Conservation (phyloP, 176 grass and related monocot genomes). For the Panicum miliaceum region DNA sequence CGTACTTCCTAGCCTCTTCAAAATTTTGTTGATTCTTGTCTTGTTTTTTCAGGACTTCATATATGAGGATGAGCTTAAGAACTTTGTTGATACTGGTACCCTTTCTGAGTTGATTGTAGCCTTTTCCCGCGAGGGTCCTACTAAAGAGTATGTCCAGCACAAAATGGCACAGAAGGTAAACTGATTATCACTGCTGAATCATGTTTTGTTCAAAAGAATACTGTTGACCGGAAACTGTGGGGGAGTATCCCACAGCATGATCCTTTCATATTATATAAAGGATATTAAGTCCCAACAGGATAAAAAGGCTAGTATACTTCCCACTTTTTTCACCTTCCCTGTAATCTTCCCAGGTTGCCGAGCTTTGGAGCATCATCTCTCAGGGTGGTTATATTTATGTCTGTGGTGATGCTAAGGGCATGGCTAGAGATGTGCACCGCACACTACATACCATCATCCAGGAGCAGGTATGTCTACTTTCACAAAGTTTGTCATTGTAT, state of each 20-base stretch:
- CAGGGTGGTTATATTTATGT: slow-evolving; percentile 89
- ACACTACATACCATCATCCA: slow-evolving; percentile 74
- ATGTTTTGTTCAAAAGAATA: slow-evolving; percentile 1
- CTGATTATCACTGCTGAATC: not conserved
- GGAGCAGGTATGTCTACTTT: slow-evolving; percentile 68
- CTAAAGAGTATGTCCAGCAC: slow-evolving; percentile 94
- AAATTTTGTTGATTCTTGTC: not conserved
- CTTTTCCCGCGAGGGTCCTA: slow-evolving; percentile 90
- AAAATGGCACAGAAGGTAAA: slow-evolving; percentile 90
- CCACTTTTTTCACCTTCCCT: not conserved
- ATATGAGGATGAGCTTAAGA: slow-evolving; percentile 84
- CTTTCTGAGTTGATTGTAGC: slow-evolving; percentile 81
- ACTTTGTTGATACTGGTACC: slow-evolving; percentile 64
- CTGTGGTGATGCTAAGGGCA: slow-evolving; percentile 93
- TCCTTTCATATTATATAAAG: not conserved
- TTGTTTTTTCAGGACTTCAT: slow-evolving; percentile 81
- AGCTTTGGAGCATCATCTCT: slow-evolving; percentile 84
- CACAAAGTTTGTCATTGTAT: not conserved
- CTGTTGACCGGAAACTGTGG: not conserved
- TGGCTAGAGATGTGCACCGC: slow-evolving; percentile 95
- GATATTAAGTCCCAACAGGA: not conserved
- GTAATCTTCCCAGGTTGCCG: slow-evolving; percentile 55
- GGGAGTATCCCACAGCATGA: not conserved
- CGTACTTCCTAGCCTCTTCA: not conserved
- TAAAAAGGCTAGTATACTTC: not conserved